These are phyloP conservation scores for Linum tenue DNA, from an alignment of 345 rosid species.

Conservation along the genomic window DNA sequence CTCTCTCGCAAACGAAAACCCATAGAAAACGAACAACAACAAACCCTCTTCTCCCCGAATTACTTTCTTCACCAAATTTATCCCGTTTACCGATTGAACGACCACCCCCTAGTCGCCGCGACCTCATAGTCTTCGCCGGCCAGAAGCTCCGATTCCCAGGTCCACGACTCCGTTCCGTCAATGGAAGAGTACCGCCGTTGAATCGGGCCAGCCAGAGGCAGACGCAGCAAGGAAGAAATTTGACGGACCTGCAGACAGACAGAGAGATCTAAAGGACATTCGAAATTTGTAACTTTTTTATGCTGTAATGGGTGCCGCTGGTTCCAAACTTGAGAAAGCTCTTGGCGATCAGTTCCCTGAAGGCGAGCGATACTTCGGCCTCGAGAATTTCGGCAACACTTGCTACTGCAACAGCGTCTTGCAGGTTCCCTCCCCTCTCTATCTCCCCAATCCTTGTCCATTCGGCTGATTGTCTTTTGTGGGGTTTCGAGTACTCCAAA, in stretches of 20 bases:
- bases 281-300: slow-evolving; percentile 1
- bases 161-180: not conserved
- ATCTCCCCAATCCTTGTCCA: not conserved
- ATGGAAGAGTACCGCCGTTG: not conserved
- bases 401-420: slow-evolving; percentile 97
- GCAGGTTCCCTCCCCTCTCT: slow-evolving; percentile 42
- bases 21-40: no score
- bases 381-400: slow-evolving; percentile 98
- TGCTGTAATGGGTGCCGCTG: slow-evolving; percentile 84
- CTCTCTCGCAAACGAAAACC: no score
- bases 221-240: not conserved
- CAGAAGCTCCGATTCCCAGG: not conserved
- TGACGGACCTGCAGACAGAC: not conserved
- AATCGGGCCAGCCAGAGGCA: not conserved
- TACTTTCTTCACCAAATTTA: no score
- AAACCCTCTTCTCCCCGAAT: no score
- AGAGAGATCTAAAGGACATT: slow-evolving; percentile 10
- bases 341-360: slow-evolving; percentile 99
- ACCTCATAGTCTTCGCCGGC: not conserved
- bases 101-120: not conserved
- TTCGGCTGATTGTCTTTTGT: not conserved
- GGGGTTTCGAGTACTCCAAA: no score
- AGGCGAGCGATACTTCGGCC: slow-evolving; percentile 97
- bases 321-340: slow-evolving; percentile 99
- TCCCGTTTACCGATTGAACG: not conserved